Conservation (phyloP, 305 asterid species). For the Fraxinus nigra region DNA sequence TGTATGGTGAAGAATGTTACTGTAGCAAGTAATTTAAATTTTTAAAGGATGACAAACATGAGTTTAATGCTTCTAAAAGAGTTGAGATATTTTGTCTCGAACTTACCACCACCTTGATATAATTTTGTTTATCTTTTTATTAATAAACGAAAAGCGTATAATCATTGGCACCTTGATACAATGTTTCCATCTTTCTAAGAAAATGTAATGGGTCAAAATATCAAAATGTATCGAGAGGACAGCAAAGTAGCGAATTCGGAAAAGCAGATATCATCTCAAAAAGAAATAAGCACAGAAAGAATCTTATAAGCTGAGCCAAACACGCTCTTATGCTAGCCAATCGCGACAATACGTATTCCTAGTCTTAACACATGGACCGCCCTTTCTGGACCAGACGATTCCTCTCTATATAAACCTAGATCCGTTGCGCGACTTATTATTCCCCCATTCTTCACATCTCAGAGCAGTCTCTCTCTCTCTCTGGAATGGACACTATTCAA, state of each 20-base stretch:
- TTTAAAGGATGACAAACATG: too few species aligned
- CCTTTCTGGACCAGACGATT: not conserved
- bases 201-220: not conserved
- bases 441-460: not conserved
- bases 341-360: not conserved
- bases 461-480: not conserved
- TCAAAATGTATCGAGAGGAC: not conserved
- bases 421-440: not conserved
- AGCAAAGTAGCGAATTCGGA: not conserved
- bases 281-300: not conserved
- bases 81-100: too few species aligned
- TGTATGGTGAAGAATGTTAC: too few species aligned
- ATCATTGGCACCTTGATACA: not conserved
- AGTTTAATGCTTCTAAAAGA: not conserved
- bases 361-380: not conserved
- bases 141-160: not conserved
- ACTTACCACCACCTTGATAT: too few species aligned
- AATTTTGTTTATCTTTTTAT: not conserved
- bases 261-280: not conserved
- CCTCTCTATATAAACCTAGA: not conserved
- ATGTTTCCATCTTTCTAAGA: not conserved
- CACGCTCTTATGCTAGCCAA: not conserved
- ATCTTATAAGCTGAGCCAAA: not conserved
- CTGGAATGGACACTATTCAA: constrained; percentile 61
- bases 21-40: too few species aligned